Evolutionary conservation across 176 grass and related monocot species (phyloP), one percentile per base, ranked within the genome.

Genomic region (Carex myosuroides): DNA sequence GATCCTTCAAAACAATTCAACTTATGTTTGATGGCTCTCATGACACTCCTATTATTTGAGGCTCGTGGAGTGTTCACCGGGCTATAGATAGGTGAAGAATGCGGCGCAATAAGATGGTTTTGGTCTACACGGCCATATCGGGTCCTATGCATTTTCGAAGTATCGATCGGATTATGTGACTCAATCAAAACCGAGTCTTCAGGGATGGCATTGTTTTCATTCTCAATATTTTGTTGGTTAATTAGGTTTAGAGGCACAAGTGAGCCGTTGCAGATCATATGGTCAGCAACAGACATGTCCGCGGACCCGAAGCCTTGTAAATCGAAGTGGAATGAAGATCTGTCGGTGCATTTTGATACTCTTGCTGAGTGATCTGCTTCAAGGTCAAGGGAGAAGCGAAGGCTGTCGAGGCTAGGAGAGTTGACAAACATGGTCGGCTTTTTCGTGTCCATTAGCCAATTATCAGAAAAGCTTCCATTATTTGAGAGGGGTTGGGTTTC

Each of bases 391-490:
- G 52, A 24, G 79, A 35, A 30, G 32, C 24, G 22, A 56, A 53
- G 63, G 30, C 35, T 71, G 33, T 63, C 60, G 2, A 50, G 1
- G 57, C 60, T 69, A 8, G 42, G 48, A 85, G 53, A 79, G 42
- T 52, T 22, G 13, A 13, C 8, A 56, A 29, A 30, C 33, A 61
- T 60, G 32, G 50, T 3, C 42, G 35, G 33, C 2, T 61, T 35
- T 8, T 32, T 18, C 4, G 48, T 76, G 85, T 61, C 81, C 13
- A 81, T 73, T 24, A 84, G 79, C 92, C 92, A 94, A 75, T 85
- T 86, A 24, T 84, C 68, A 48, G 83, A 91, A 75, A 91, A 89
- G 87, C 83, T 94, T 44, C 86, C 92, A 64, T 80, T 79, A 53
- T 71, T 77, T 41, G 80, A 66, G 72, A 80, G 59, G 72, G 65